These are phyloP conservation scores for Yarrowia sp. DNA, from an alignment of 805 yeast genomes.

Conservation along the genomic window DNA sequence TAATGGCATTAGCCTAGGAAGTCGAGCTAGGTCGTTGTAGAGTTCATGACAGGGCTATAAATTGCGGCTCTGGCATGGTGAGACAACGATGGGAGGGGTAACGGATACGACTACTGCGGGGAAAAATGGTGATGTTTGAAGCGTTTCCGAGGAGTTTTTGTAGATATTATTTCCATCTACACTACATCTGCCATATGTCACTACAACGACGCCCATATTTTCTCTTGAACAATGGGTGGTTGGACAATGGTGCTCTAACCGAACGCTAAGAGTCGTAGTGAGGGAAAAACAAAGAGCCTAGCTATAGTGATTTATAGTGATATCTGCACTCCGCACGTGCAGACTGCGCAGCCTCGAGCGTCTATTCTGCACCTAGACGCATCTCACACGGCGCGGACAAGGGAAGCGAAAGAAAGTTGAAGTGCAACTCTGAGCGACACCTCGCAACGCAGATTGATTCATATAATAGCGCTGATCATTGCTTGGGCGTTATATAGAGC, in stretches of 20 bases:
- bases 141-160: too few relatives aligned
- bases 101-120: constrained; percentile 11
- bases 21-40: constrained; percentile 15
- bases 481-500: background rate
- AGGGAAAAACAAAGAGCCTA: constrained; percentile 19
- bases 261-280: constrained; percentile 6
- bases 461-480: background rate
- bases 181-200: too few relatives aligned
- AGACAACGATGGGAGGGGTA: constrained; percentile 24
- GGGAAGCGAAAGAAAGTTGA: background rate
- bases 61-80: constrained; percentile 8
- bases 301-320: constrained; percentile 9
- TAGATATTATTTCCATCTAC: too few relatives aligned
- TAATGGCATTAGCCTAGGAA: constrained; percentile 20
- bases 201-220: background rate
- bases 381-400: constrained; percentile 1
- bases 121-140: too few relatives aligned
- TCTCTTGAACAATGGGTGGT: background rate
- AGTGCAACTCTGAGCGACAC: constrained; percentile 1
- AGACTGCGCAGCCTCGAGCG: background rate
- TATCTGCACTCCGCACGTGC: constrained; percentile 25
- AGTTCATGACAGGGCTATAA: constrained; percentile 19
- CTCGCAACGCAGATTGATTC: background rate
- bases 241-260: background rate
- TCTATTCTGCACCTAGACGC: background rate